These are phyloP conservation scores for Echinochloa phyllopogon DNA, from an alignment of 176 grass and related monocot genomes.

Conservation along the genomic window DNA sequence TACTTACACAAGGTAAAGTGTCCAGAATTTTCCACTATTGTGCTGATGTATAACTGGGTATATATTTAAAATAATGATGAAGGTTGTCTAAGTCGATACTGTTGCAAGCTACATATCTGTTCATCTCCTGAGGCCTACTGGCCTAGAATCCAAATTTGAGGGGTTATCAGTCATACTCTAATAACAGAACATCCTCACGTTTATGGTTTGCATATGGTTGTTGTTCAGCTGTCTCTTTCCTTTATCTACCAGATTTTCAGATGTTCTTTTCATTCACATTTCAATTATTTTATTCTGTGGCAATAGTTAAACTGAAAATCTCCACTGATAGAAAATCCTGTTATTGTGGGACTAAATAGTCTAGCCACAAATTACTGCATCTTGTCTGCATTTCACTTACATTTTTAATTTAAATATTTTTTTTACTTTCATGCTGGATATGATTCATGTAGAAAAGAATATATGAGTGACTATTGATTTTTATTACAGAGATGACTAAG, in stretches of 20 bases:
- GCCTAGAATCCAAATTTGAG: background rate
- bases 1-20: constrained; percentile 85
- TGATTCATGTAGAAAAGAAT: constrained; percentile 10
- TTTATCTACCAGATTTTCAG: constrained; percentile 35
- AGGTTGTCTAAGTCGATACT: background rate
- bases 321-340: background rate
- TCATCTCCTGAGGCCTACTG: constrained; percentile 6
- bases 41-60: constrained; percentile 17
- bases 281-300: background rate
- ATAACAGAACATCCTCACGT: constrained; percentile 18
- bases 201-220: constrained; percentile 33
- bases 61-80: constrained; percentile 20
- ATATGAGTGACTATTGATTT: background rate
- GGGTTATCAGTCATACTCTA: constrained; percentile 15
- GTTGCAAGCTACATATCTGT: background rate
- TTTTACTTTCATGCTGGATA: constrained; percentile 24
- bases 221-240: constrained; percentile 38
- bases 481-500: constrained; percentile 4
- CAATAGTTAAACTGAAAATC: constrained; percentile 22
- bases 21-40: constrained; percentile 1
- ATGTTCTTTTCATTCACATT: constrained; percentile 13
- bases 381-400: background rate
- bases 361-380: constrained; percentile 6
- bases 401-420: background rate
- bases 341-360: background rate